These are phyloP conservation scores for Fusarium sp. DNA, from an alignment of 2,329 filamentous ascomycete genomes.

Conservation along the genomic window DNA sequence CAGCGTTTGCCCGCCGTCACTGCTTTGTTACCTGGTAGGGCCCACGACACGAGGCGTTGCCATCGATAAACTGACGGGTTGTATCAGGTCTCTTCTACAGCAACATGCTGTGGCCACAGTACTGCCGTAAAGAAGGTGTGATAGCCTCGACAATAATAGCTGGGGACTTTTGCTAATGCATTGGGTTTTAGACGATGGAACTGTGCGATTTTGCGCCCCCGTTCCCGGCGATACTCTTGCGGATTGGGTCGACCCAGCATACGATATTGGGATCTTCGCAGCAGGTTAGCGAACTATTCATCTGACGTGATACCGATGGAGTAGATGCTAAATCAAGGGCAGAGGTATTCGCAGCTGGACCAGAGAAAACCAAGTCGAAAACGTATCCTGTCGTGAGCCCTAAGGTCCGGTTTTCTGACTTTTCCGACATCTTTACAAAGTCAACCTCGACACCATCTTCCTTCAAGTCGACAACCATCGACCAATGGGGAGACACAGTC, in stretches of 20 bases:
- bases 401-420: constrained; percentile 9
- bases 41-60: neutral
- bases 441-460: neutral
- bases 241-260: constrained; percentile 24
- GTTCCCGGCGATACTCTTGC: constrained; percentile 3
- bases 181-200: constrained; percentile 6
- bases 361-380: constrained; percentile 23
- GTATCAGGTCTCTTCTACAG: constrained; percentile 25
- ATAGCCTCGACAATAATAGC: rapidly evolving
- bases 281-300: neutral
- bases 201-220: constrained; percentile 26
- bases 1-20: constrained; percentile 14
- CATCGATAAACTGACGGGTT: neutral
- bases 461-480: neutral
- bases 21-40: constrained; percentile 17
- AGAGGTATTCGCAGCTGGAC: constrained; percentile 16
- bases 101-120: constrained; percentile 29
- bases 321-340: neutral
- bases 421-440: constrained; percentile 19
- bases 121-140: constrained; percentile 8
- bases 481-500: neutral
- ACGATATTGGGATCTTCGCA: neutral
- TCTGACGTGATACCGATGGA: neutral
- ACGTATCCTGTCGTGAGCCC: constrained; percentile 26
- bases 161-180: neutral